phyloP scores from a whole-genome alignment of 78 protist genomes.

The Dictyostelium purpureum region DNA sequence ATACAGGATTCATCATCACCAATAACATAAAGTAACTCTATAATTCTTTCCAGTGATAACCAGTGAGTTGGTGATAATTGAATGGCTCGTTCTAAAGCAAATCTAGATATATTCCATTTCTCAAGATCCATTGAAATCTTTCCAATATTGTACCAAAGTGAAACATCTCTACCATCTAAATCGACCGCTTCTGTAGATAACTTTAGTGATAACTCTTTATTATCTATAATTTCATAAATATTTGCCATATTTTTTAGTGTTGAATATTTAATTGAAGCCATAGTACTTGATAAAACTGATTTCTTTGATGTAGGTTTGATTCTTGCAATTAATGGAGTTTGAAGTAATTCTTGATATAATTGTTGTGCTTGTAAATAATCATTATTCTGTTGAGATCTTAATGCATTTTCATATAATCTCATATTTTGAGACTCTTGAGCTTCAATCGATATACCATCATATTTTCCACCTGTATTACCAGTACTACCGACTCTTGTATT shows the following conservation, averaged over 20 bases:
- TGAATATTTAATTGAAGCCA: conserved; percentile 31
- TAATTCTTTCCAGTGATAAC: conserved; percentile 25
- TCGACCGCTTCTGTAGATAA: conserved; percentile 18
- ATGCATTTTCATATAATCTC: conserved; percentile 28
- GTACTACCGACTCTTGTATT: neutral
- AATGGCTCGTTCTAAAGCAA: conserved; percentile 19
- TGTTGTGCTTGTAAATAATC: conserved; percentile 55
- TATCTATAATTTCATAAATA: conserved; percentile 17
- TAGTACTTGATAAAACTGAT: neutral
- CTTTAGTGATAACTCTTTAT: conserved; percentile 1
- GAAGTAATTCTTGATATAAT: conserved; percentile 6
- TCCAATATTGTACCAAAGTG: conserved; percentile 34
- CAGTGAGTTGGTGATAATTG: conserved; percentile 33
- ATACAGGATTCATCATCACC: conserved; percentile 1
- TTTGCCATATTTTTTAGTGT: conserved; percentile 56
- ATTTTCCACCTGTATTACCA: neutral
- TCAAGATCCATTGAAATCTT: conserved; percentile 1
- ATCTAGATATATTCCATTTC: conserved; percentile 26
- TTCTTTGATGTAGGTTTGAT: neutral
- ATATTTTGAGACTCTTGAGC: conserved; percentile 28
- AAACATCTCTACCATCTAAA: conserved; percentile 41
- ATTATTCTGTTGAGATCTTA: conserved; percentile 16
- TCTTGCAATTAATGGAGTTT: neutral
- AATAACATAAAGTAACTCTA: conserved; percentile 34
- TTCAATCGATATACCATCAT: conserved; percentile 15